Evolutionary conservation across 2,329 filamentous ascomycete species (phyloP).

Genomic region (Pleurostoma richardsiae): DNA sequence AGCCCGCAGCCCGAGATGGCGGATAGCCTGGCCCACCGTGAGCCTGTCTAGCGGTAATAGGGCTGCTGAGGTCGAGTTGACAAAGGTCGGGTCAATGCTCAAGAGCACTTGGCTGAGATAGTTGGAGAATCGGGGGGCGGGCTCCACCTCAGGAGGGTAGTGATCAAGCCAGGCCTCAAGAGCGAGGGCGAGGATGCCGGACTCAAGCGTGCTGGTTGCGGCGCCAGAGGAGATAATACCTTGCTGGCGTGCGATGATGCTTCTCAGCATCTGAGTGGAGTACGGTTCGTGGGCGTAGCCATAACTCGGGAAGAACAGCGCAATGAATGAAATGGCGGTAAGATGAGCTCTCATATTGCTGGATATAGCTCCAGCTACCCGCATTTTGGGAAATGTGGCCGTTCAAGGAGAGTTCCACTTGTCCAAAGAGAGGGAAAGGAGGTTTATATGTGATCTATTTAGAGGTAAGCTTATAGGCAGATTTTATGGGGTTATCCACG

Average conservation of each 20-base stretch:
- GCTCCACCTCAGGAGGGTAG: not conserved
- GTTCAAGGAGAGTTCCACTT: too few species aligned
- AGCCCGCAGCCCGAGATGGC: not conserved
- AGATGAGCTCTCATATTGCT: too few species aligned
- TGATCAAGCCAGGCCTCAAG: slow-evolving; percentile 7
- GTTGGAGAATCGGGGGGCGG: not conserved
- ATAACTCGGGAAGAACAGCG: too few species aligned
- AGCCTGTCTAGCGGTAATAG: slow-evolving; percentile 8
- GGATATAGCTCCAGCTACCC: too few species aligned
- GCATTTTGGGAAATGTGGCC: too few species aligned
- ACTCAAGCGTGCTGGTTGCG: slow-evolving; percentile 4
- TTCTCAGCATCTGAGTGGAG: slow-evolving; percentile 5
- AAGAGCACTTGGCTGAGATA: slow-evolving; percentile 27
- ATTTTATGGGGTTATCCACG: too few species aligned
- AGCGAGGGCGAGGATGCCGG: slow-evolving; percentile 5
- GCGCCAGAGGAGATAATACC: slow-evolving; percentile 2
- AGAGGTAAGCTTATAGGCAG: too few species aligned
- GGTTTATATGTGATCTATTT: too few species aligned
- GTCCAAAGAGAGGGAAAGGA: too few species aligned
- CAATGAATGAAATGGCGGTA: too few species aligned
- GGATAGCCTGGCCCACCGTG: slow-evolving; percentile 5
- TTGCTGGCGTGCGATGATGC: slow-evolving; percentile 7
- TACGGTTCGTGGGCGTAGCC: not conserved
- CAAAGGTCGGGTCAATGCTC: slow-evolving; percentile 31
- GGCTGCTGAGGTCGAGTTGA: slow-evolving; percentile 10